phyloP scores from a whole-genome alignment of 805 yeast genomes.

The Ogataea trehaloabstinens region DNA sequence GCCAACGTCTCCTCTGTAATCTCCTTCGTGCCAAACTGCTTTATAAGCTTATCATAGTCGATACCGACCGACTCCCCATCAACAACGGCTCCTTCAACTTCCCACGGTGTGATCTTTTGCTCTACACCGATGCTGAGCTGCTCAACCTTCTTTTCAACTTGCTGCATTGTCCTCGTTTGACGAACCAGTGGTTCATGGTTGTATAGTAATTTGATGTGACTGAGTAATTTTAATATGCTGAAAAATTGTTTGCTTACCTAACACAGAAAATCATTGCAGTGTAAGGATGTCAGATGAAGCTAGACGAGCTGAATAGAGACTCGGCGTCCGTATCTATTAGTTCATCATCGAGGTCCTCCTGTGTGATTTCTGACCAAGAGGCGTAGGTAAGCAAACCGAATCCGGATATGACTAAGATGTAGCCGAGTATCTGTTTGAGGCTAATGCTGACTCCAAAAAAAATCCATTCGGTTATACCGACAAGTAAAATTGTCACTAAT shows the following conservation, averaged over 20 bases:
- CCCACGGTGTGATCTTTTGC: slow-evolving; percentile 92
- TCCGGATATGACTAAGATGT: slow-evolving; percentile 65
- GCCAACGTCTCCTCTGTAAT: slow-evolving; percentile 68
- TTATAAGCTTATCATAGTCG: slow-evolving; percentile 85
- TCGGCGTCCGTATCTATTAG: slow-evolving; percentile 33
- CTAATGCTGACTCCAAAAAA: slow-evolving; percentile 59
- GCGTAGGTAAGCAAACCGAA: slow-evolving; percentile 64
- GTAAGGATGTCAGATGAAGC: too few species aligned
- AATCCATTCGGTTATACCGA: slow-evolving; percentile 73
- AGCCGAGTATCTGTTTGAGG: slow-evolving; percentile 62
- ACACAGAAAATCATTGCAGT: too few species aligned
- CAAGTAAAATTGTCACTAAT: slow-evolving; percentile 72
- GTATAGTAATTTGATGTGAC: too few species aligned
- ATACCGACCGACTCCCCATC: slow-evolving; percentile 90
- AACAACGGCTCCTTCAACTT: slow-evolving; percentile 96
- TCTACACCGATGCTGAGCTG: slow-evolving; percentile 30
- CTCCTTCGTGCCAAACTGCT: slow-evolving; percentile 80
- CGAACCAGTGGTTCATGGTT: too few species aligned
- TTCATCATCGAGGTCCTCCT: slow-evolving; percentile 37
- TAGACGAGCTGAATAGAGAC: slow-evolving; percentile 12
- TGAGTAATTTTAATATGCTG: too few species aligned
- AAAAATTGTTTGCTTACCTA: neutral
- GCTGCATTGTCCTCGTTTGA: slow-evolving; percentile 15
- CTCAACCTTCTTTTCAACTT: slow-evolving; percentile 22
- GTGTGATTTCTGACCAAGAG: slow-evolving; percentile 59